Conservation (phyloP, 257 asterid species). For the Leonotis leonurus region DNA sequence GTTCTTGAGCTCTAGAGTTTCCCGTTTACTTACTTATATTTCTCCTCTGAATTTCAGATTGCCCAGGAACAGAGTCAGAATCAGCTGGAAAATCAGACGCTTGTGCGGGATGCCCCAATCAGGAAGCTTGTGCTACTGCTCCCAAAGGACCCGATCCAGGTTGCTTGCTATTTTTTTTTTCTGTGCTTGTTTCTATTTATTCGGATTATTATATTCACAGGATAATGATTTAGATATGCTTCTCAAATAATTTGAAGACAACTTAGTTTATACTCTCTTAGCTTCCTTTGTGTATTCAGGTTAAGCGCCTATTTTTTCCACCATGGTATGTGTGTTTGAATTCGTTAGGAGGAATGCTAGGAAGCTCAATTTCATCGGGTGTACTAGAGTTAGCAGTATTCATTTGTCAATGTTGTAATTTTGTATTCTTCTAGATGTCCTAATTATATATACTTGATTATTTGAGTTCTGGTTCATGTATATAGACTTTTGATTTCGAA, state of each 20-base stretch:
- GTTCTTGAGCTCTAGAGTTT: too few species aligned
- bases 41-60: too few species aligned
- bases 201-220: background rate
- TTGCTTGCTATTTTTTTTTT: background rate
- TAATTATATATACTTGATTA: too few species aligned
- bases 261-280: background rate
- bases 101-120: slow-evolving; percentile 85
- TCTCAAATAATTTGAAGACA: background rate
- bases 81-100: slow-evolving; percentile 76
- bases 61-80: slow-evolving; percentile 84
- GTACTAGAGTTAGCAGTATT: background rate
- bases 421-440: too few species aligned
- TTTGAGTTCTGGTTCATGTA: too few species aligned
- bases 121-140: slow-evolving; percentile 86
- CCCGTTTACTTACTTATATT: too few species aligned
- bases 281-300: background rate
- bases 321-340: background rate
- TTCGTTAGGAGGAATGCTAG: background rate
- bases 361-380: background rate
- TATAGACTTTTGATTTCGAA: too few species aligned
- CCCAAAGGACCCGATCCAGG: slow-evolving; percentile 97
- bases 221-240: background rate
- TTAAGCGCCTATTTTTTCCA: background rate
- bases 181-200: background rate
- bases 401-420: background rate